Conservation (phyloP, 2,329 filamentous ascomycete species). For the Paecilomyces sp. region DNA sequence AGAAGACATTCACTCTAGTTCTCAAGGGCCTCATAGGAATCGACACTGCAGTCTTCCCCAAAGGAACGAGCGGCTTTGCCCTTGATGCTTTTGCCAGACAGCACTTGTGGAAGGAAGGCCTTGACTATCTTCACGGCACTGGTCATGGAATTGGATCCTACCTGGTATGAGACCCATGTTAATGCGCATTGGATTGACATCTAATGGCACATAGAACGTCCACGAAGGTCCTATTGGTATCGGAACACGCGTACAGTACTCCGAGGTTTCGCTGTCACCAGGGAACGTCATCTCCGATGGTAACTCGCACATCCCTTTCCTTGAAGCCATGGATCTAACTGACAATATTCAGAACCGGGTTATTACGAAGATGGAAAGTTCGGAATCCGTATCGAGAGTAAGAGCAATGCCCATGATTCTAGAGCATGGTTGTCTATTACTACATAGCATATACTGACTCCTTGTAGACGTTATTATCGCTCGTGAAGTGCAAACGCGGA, state of each 20-base stretch:
- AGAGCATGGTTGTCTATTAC: background rate
- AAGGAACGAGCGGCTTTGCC: slow-evolving; percentile 89
- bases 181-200: background rate
- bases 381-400: slow-evolving; percentile 87
- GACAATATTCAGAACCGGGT: slow-evolving; percentile 60
- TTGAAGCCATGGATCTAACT: slow-evolving; percentile 2
- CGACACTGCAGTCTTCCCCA: slow-evolving; percentile 81
- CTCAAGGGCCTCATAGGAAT: slow-evolving; percentile 90
- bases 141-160: slow-evolving; percentile 94
- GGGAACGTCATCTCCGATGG: slow-evolving; percentile 90
- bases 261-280: slow-evolving; percentile 80
- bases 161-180: slow-evolving; percentile 39
- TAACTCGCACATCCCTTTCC: slow-evolving; percentile 12
- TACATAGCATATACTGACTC: slow-evolving; percentile 4
- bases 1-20: slow-evolving; percentile 85
- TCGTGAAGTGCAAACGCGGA: slow-evolving; percentile 74
- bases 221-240: slow-evolving; percentile 97
- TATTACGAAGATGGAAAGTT: slow-evolving; percentile 96
- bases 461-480: slow-evolving; percentile 72
- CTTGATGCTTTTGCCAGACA: slow-evolving; percentile 84
- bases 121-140: slow-evolving; percentile 94
- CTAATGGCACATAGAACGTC: slow-evolving; percentile 56
- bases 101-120: slow-evolving; percentile 82
- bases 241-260: slow-evolving; percentile 82
- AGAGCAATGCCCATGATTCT: slow-evolving; percentile 10